Evolutionary conservation across 2,329 filamentous ascomycete species (phyloP).

Genomic region (Colletotrichum euphorbiae): DNA sequence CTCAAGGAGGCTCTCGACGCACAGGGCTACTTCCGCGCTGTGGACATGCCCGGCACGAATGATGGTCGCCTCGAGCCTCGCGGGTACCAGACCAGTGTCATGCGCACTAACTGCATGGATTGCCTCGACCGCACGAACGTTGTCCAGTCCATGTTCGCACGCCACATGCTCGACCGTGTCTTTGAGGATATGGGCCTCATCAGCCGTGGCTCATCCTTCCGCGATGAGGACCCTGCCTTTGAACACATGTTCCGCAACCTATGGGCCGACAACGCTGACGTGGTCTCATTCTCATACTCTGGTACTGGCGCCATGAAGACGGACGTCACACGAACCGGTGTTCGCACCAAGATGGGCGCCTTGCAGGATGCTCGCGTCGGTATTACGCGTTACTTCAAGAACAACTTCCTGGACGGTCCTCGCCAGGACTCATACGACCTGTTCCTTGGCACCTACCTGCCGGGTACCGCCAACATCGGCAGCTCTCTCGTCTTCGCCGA

Average conservation of each 20-base stretch:
- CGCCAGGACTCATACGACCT: slow-evolving; percentile 96
- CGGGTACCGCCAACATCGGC: slow-evolving; percentile 77
- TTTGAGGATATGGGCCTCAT: slow-evolving; percentile 87
- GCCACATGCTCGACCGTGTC: slow-evolving; percentile 89
- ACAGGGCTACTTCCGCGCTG: slow-evolving; percentile 92
- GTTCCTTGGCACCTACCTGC: slow-evolving; percentile 88
- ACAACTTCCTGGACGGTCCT: slow-evolving; percentile 95
- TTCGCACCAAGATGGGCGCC: slow-evolving; percentile 85
- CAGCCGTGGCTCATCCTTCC: slow-evolving; percentile 79
- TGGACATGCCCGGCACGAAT: slow-evolving; percentile 81
- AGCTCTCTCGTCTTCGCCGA: slow-evolving; percentile 84
- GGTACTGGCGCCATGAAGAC: slow-evolving; percentile 98
- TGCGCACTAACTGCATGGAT: slow-evolving; percentile 99
- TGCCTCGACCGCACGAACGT: slow-evolving; percentile 98
- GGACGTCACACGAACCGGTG: slow-evolving; percentile 94
- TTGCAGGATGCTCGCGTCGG: slow-evolving; percentile 90
- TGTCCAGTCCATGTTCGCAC: slow-evolving; percentile 95
- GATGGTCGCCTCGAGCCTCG: slow-evolving; percentile 83
- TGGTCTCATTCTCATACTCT: slow-evolving; percentile 91
- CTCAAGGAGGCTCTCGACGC: slow-evolving; percentile 79
- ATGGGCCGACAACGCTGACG: slow-evolving; percentile 98
- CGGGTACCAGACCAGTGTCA: slow-evolving; percentile 85
- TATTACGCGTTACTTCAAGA: slow-evolving; percentile 87
- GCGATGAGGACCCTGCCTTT: slow-evolving; percentile 81
- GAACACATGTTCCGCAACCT: slow-evolving; percentile 95